These are phyloP conservation scores for Prunella vulgaris DNA, from an alignment of 257 asterid genomes.

Conservation along the genomic window DNA sequence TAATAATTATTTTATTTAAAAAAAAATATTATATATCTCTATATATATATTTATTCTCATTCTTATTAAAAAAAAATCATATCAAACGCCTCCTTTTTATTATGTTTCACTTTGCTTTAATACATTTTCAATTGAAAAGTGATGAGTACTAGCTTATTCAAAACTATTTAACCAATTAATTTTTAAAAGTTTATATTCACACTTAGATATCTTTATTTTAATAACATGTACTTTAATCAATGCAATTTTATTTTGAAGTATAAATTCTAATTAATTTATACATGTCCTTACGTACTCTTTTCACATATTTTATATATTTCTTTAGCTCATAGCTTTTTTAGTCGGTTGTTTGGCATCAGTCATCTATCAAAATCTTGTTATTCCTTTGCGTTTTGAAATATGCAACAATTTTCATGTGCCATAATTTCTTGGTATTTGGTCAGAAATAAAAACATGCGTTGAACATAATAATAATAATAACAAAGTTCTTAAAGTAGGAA, in stretches of 20 bases:
- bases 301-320: neutral
- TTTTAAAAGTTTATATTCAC: too few relatives aligned
- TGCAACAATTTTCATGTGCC: slow-evolving; percentile 17
- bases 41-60: too few relatives aligned
- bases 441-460: neutral
- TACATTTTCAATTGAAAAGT: too few relatives aligned
- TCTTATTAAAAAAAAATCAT: too few relatives aligned
- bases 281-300: neutral
- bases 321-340: neutral
- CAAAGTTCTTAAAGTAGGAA: neutral
- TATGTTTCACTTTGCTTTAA: too few relatives aligned
- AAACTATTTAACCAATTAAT: too few relatives aligned
- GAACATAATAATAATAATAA: slow-evolving; percentile 2
- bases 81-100: too few relatives aligned
- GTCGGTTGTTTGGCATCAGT: neutral
- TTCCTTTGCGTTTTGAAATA: neutral
- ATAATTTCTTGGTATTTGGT: slow-evolving; percentile 3
- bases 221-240: too few relatives aligned
- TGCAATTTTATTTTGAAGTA: neutral
- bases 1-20: too few relatives aligned
- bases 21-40: too few relatives aligned
- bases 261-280: neutral
- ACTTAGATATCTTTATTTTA: too few relatives aligned
- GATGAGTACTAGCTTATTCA: too few relatives aligned
- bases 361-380: neutral